Evolutionary conservation across 352 stramenopile genomes (phyloP), one percentile per base, ranked within the genome.

Genomic region (Phytopythium kandeliae): DNA sequence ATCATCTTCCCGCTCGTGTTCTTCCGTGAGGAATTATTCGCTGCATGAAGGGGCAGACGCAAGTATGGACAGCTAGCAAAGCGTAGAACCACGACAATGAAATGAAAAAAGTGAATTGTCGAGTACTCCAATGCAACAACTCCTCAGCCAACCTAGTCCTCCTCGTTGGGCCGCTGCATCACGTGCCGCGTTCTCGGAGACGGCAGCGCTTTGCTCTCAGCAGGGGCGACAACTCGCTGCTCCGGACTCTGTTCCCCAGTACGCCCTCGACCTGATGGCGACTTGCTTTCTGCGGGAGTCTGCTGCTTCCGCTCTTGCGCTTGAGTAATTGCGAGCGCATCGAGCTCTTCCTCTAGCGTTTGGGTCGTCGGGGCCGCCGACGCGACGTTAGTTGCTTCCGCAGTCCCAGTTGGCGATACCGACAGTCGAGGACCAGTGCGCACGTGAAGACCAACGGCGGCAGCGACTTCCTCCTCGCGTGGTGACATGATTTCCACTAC

Each of bases 1-100:
- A 52, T 83, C 48, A 74, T 83, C 33, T 89, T 89, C 44, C 75
- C 78, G 24, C 71, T 89, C 25, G 66, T 89, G 2, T 85, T 79
- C 21, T 83, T 78, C 58, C 62, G 61, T 28, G 74, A 85, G 37
- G 46, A 66, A 24, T 44, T 85, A 15, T 85, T 85, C 48, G 65
- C 62, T 12, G 7, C 51, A 24, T 65, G 38, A 51, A 40, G 42
- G 22, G n/a, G n/a, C n/a, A n/a, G n/a, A n/a, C n/a, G n/a, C n/a
- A 31, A 31, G 28, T 9, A 31, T 31, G 28, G 9, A 31, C 28
- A 10, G n/a, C n/a, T n/a, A n/a, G n/a, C n/a, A n/a, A n/a, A n/a
- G n/a, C n/a, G n/a, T n/a, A n/a, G n/a, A n/a, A n/a, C n/a, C n/a
- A n/a, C n/a, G n/a, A n/a, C n/a, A n/a, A n/a, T n/a, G n/a, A n/a